These are phyloP conservation scores for Microbotryomycetes sp. DNA, from an alignment of 1,284 basidiomycete genomes.

Conservation along the genomic window DNA sequence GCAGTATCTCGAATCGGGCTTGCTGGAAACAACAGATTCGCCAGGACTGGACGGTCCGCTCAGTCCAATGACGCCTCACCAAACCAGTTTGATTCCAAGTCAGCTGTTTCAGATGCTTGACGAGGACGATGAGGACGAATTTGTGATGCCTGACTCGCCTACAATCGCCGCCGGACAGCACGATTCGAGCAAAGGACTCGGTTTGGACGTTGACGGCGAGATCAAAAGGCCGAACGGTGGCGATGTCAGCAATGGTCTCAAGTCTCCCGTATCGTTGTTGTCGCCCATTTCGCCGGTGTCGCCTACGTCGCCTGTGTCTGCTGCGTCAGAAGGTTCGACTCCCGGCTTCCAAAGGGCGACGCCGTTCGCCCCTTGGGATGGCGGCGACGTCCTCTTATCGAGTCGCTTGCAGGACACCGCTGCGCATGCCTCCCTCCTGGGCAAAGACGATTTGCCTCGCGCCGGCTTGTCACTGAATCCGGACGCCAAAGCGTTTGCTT, in stretches of 20 bases:
- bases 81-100: conserved; percentile 34
- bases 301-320: conserved; percentile 6
- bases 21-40: conserved; percentile 17
- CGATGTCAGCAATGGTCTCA: neutral
- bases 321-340: conserved; percentile 12
- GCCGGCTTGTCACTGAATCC: conserved; percentile 58
- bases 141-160: conserved; percentile 29
- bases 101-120: conserved; percentile 37
- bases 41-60: conserved; percentile 26
- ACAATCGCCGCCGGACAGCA: conserved; percentile 13
- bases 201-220: conserved; percentile 15
- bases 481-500: conserved; percentile 69
- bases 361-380: conserved; percentile 18
- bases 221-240: neutral
- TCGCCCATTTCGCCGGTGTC: conserved; percentile 5
- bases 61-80: conserved; percentile 37
- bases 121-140: conserved; percentile 38
- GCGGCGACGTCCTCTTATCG: conserved; percentile 9
- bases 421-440: conserved; percentile 44
- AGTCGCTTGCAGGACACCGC: neutral
- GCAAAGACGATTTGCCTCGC: conserved; percentile 47
- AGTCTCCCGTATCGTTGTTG: neutral
- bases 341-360: conserved; percentile 13
- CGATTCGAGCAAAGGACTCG: conserved; percentile 22
- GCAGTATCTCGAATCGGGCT: conserved; percentile 31